Conservation (phyloP, 306 rosid genomes). For the Lathyrus tuberosus region DNA sequence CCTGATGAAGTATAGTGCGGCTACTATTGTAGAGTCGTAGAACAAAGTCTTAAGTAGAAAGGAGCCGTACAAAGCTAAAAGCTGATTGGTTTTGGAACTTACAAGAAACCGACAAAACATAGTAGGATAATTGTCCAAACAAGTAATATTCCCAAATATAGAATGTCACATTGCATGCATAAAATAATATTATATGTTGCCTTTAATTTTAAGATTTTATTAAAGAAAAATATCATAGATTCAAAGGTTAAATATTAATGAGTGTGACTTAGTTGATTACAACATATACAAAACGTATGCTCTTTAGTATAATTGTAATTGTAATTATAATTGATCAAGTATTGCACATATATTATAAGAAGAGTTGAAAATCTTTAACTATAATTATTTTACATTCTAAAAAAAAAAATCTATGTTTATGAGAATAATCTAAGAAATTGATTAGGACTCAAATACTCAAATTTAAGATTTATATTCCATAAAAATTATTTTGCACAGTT, state of each 20-base stretch:
- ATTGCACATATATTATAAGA: too few relatives aligned
- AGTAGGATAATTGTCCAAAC: slow-evolving; percentile 20
- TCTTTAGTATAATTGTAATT: too few relatives aligned
- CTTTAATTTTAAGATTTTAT: neutral
- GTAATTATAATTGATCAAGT: too few relatives aligned
- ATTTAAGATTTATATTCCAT: neutral
- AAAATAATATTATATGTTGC: slow-evolving; percentile 6
- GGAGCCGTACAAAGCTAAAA: neutral
- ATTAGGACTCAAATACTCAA: neutral
- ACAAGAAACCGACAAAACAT: slow-evolving; percentile 26
- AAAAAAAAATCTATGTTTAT: neutral
- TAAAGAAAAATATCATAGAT: too few relatives aligned
- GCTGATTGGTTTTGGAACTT: neutral
- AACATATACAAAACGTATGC: neutral
- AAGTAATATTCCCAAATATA: slow-evolving; percentile 20
- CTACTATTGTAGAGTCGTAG: slow-evolving; percentile 26
- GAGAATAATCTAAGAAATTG: neutral
- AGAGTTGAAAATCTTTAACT: neutral
- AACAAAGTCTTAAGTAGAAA: slow-evolving; percentile 36
- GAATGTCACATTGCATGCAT: slow-evolving; percentile 22
- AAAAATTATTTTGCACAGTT: neutral
- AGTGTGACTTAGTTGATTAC: neutral
- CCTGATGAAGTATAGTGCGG: neutral
- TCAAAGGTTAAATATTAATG: neutral
- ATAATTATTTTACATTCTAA: too few relatives aligned